These are phyloP conservation scores for Scopulariopsis brevicaulis DNA, from an alignment of 2,329 filamentous ascomycete genomes.

Conservation along the genomic window DNA sequence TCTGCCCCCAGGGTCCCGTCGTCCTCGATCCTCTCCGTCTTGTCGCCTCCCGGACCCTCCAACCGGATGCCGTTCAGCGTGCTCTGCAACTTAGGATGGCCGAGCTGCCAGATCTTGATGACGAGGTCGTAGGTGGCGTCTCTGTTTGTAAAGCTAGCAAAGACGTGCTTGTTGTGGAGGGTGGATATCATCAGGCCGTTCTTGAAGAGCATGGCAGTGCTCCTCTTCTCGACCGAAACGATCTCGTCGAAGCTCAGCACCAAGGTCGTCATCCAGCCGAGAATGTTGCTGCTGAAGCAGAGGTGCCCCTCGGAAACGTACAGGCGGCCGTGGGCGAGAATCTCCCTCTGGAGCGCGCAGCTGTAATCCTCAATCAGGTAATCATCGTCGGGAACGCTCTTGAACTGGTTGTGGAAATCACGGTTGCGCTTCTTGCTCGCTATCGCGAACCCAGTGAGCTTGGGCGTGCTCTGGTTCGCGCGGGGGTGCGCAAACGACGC, in stretches of 20 bases:
- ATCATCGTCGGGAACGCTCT: slow-evolving; percentile 95
- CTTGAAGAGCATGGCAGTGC: slow-evolving; percentile 87
- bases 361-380: slow-evolving; percentile 98
- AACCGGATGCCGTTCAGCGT: slow-evolving; percentile 81
- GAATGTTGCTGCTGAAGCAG: slow-evolving; percentile 97
- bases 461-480: slow-evolving; percentile 49
- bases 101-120: slow-evolving; percentile 96
- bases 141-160: slow-evolving; percentile 87
- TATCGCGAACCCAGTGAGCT: slow-evolving; percentile 88
- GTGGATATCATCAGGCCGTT: slow-evolving; percentile 97
- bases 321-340: slow-evolving; percentile 81
- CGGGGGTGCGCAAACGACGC: slow-evolving; percentile 56
- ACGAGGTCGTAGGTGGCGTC: slow-evolving; percentile 96
- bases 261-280: slow-evolving; percentile 94
- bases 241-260: slow-evolving; percentile 99
- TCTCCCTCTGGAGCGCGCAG: slow-evolving; percentile 90
- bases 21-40: slow-evolving; percentile 70
- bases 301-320: slow-evolving; percentile 97
- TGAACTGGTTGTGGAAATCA: slow-evolving; percentile 88
- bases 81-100: slow-evolving; percentile 82
- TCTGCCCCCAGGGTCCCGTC: slow-evolving; percentile 28
- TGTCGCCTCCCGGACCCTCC: slow-evolving; percentile 75
- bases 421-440: slow-evolving; percentile 93
- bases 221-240: slow-evolving; percentile 93
- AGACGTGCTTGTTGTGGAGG: slow-evolving; percentile 86